Base-by-base conservation (phyloP, 495 filamentous ascomycete genomes). In the Annulohypoxylon bovei region DNA sequence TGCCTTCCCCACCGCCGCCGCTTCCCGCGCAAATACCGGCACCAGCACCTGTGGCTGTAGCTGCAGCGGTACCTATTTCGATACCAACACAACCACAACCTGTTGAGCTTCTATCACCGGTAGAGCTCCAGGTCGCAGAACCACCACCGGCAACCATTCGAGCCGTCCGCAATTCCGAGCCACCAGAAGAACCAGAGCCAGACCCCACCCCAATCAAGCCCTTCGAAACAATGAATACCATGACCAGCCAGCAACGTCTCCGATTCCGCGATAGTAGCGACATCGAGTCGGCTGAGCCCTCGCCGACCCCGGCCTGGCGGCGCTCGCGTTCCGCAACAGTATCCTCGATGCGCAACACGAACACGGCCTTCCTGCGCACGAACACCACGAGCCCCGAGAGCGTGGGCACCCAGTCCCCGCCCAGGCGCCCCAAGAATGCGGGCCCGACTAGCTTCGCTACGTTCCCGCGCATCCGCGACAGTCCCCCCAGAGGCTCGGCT, bases 181-280 rank as follows among this genome's bases (percentile, higher is more conserved):
- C 33, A 12, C 14, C 33, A 30, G 61, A 55, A 8, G 54, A 52
- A 35, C 63, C 54, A 12, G 9, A 8, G 3, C 22, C 35, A 25
- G 28, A 11, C 6, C 56, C 65, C 7, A 11, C 23, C 12, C 56
- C 65, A 14, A 5, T 40, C n/a, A 23, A 32, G 30, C 60, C 27
- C 32, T 18, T 30, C 6, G 4, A 22, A 6, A 72, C 69, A 11
- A 58, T 63, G 57, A 65, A 46, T 16, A 68, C 69, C n/a, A 54
- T 61, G 53, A 62, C 57, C 23, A 68, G 40, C 28, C 71, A 67
- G 18, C 60, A 71, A 23, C 74, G 74, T 1, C 68, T 76, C 20
- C 62, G 67, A 6, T 76, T 76, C 58, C 71, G 74, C n/a, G 74
- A 76, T 22, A 76, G 74, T 30, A 76, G 74, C 47, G 74, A 76